Base-by-base conservation (phyloP, 2,329 filamentous ascomycete species). In the Colletotrichum scovillei region DNA sequence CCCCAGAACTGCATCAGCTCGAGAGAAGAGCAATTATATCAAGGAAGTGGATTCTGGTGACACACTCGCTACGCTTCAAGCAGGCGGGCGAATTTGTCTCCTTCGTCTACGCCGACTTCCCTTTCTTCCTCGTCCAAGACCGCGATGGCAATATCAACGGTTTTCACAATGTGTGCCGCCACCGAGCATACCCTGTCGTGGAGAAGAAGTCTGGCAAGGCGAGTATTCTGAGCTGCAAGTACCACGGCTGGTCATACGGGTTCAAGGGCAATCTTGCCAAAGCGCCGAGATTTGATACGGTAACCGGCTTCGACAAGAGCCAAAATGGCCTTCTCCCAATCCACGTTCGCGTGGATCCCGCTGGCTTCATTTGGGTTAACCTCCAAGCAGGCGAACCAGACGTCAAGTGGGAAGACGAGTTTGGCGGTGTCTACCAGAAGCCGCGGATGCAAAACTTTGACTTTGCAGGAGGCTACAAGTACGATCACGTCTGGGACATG, bases 321-420 rank as follows among this genome's bases (percentile, higher is more conserved):
- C 77, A 82, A 72, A 82, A 84, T 70, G 77, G 69, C 7, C 69
- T 78, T 1, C n/a, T 69, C 49, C 74, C 81, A 0, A 81, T 88
- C 42, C 85, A 88, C 67, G 81, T 86, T 4, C 83, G 85, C 49
- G 76, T 87, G 42, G 86, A 87, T 75, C 72, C 71, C 24, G 81
- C 82, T 24, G 85, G 86, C 12, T 88, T 88, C 74, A 78, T 88
- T 42, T 89, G 86, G 84, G 82, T 87, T 64, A 88, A 88, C 75
- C 76, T 89, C n/a, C 85, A 88, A 64, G 77, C 79, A 24, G 69
- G 62, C 0, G 80, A 75, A 65, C 86, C 77, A 0, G 81, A 84
- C 42, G 77, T 86, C 8, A 69, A 79, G 16, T 88, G 86, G 86
- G 81, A 83, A 74, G 81, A 85, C 7, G 82, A 86, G 64, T 83